phyloP scores from a whole-genome alignment of 805 yeast genomes.

The Zygotorulaspora danielsina region DNA sequence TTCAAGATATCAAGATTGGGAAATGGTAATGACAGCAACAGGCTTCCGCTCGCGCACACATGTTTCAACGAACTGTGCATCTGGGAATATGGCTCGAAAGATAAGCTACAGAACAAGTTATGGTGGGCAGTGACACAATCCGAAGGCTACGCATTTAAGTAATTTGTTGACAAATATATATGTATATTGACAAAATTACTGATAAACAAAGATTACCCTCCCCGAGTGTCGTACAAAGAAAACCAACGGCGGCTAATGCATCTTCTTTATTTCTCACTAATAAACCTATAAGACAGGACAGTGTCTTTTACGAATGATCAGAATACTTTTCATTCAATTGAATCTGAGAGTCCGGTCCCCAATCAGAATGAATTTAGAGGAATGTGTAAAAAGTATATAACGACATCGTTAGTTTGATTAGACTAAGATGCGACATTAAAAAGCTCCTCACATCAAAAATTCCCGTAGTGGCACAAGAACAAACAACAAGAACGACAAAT shows the following conservation, averaged over 20 bases:
- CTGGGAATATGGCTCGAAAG: slow-evolving; percentile 55
- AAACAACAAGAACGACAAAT: too few species aligned
- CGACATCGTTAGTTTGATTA: too few species aligned
- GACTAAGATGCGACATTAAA: too few species aligned
- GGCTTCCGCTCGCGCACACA: slow-evolving; percentile 83
- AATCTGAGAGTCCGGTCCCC: too few species aligned
- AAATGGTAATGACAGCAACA: slow-evolving; percentile 32
- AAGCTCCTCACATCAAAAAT: too few species aligned
- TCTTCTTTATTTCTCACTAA: too few species aligned
- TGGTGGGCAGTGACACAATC: slow-evolving; percentile 69
- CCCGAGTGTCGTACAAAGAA: neutral
- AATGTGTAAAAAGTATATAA: too few species aligned
- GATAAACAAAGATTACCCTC: neutral
- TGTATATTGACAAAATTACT: neutral
- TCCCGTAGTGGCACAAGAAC: too few species aligned
- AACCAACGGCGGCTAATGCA: neutral
- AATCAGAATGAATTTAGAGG: too few species aligned
- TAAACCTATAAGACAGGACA: too few species aligned
- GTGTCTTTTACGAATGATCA: too few species aligned
- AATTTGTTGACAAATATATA: slow-evolving; percentile 5
- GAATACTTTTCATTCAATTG: too few species aligned
- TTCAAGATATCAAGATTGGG: slow-evolving; percentile 63
- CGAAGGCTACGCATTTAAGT: slow-evolving; percentile 81
- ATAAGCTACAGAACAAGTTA: slow-evolving; percentile 56
- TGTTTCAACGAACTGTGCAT: slow-evolving; percentile 88